Conservation (phyloP, 768 basidiomycete species). For the Russula lepida region DNA sequence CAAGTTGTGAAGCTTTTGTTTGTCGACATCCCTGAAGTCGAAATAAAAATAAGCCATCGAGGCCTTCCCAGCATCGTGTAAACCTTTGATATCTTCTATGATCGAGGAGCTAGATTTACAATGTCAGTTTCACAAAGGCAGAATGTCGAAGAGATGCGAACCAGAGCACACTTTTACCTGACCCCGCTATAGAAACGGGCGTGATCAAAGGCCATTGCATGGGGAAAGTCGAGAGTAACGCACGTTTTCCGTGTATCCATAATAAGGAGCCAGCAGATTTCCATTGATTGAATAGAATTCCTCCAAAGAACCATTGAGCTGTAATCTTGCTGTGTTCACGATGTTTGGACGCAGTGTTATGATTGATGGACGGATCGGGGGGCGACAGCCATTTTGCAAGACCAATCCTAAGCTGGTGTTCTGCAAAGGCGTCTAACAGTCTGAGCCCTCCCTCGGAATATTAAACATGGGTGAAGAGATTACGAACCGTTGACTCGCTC, state of each 20-base stretch:
- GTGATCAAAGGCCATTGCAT: not conserved
- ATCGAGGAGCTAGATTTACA: not conserved
- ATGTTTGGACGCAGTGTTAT: not conserved
- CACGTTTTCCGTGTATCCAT: not conserved
- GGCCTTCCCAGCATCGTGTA: not conserved
- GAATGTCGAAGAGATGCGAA: not conserved
- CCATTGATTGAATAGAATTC: not conserved
- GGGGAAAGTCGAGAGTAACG: not conserved
- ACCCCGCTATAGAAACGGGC: not conserved
- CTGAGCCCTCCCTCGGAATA: not conserved
- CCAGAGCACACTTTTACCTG: conserved; percentile 4
- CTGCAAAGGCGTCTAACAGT: not conserved
- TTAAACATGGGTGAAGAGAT: too few relatives aligned
- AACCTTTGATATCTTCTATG: not conserved
- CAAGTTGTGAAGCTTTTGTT: not conserved
- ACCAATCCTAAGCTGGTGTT: not conserved
- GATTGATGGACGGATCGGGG: not conserved
- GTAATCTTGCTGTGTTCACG: not conserved
- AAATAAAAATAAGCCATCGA: conserved; percentile 4
- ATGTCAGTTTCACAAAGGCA: not conserved
- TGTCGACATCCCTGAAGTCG: not conserved
- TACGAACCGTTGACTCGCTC: not conserved
- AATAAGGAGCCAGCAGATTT: not conserved
- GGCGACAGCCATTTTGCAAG: not conserved
- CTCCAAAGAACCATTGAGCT: not conserved